A percentile compares a stretch with the other conserved stretches of the same genome.
These are phyloP conservation scores for Lachancea cidri DNA, from an alignment of 805 yeast genomes.

Conservation along the genomic window DNA sequence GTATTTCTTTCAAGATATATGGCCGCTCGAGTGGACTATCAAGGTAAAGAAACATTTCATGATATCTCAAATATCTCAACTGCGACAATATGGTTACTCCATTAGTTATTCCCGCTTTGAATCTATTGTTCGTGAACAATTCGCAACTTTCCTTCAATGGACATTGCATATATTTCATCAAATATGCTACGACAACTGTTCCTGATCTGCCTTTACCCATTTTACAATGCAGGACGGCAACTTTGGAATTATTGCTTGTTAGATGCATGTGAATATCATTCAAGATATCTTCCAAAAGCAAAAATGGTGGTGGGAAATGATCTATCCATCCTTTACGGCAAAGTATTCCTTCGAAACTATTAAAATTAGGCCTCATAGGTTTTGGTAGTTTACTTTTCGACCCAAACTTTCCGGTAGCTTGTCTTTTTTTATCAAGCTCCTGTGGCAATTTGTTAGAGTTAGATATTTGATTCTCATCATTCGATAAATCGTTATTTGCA, in stretches of 20 bases:
- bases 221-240: slow-evolving; percentile 77
- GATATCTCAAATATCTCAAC: slow-evolving; percentile 58
- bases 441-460: neutral
- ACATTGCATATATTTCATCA: slow-evolving; percentile 46
- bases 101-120: slow-evolving; percentile 47
- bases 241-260: slow-evolving; percentile 31
- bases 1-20: slow-evolving; percentile 10
- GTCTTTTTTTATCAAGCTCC: too few species aligned
- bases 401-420: too few species aligned
- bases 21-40: slow-evolving; percentile 10
- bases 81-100: slow-evolving; percentile 77
- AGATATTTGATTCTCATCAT: neutral
- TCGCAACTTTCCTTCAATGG: slow-evolving; percentile 44
- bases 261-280: slow-evolving; percentile 44
- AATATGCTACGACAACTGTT: slow-evolving; percentile 60
- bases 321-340: slow-evolving; percentile 70
- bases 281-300: slow-evolving; percentile 41
- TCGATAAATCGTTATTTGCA: too few species aligned
- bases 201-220: slow-evolving; percentile 95
- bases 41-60: slow-evolving; percentile 28
- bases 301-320: slow-evolving; percentile 69
- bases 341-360: too few species aligned
- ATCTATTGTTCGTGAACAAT: slow-evolving; percentile 51
- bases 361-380: neutral
- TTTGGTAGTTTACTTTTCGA: neutral